Evolutionary conservation across 768 basidiomycete genomes (phyloP).

Genomic region (Cystofilobasidium macerans): DNA sequence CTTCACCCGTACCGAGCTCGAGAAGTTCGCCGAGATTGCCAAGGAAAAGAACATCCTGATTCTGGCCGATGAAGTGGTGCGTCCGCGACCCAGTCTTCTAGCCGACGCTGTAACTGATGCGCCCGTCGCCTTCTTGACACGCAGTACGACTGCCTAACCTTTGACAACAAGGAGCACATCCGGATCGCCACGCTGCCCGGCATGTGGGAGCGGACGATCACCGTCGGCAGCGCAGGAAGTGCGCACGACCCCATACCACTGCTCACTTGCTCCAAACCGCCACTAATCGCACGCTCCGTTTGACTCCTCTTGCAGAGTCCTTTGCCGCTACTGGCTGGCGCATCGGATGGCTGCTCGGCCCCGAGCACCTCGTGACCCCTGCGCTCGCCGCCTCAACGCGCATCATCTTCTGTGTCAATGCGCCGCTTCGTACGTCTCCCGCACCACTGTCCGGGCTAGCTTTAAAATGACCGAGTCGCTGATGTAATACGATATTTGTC

Average conservation of each 20-base stretch:
- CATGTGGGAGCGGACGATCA: conserved; percentile 98
- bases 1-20: conserved; percentile 70
- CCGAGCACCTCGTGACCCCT: conserved; percentile 65
- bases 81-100: conserved; percentile 33
- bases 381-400: conserved; percentile 66
- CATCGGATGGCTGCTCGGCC: conserved; percentile 90
- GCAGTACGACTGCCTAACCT: conserved; percentile 88
- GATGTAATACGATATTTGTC: too few species aligned
- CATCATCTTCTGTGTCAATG: conserved; percentile 90
- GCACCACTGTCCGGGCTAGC: not conserved
- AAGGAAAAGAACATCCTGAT: conserved; percentile 85
- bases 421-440: conserved; percentile 48
- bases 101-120: too few species aligned
- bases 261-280: not conserved
- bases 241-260: conserved; percentile 26
- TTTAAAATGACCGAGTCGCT: too few species aligned
- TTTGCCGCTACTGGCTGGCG: conserved; percentile 98
- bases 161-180: conserved; percentile 75
- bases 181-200: conserved; percentile 89
- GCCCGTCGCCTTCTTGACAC: not conserved
- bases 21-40: conserved; percentile 72
- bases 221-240: conserved; percentile 93
- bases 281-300: not conserved
- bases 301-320: conserved; percentile 51
- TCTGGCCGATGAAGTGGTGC: conserved; percentile 91